Conservation (phyloP, 768 basidiomycete genomes). For the Rickenella mellea region DNA sequence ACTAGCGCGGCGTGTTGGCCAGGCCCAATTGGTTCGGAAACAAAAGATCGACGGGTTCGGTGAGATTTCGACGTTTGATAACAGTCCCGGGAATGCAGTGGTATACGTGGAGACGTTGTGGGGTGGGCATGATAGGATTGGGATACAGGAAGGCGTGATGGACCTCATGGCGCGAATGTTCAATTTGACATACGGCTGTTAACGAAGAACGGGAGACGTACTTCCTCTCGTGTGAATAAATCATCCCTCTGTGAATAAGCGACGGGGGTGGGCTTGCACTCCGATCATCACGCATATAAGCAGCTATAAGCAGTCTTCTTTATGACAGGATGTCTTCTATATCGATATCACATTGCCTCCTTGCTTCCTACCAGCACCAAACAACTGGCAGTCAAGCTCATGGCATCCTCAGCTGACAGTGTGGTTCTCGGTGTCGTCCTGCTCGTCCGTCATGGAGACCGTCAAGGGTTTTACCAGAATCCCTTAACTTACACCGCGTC, state of each 20-base stretch:
- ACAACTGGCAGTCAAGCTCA: too few species aligned
- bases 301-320: too few species aligned
- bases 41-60: conserved; percentile 40
- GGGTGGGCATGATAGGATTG: conserved; percentile 53
- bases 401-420: too few species aligned
- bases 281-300: too few species aligned
- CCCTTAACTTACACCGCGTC: conserved; percentile 48
- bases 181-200: too few species aligned
- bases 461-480: conserved; percentile 56
- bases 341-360: too few species aligned
- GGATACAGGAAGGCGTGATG: conserved; percentile 58
- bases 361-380: too few species aligned
- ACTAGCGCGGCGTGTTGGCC: conserved; percentile 27
- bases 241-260: too few species aligned
- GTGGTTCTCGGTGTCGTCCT: conserved; percentile 51
- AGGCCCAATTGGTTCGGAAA: conserved; percentile 35
- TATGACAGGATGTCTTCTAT: too few species aligned
- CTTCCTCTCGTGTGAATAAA: too few species aligned
- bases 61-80: conserved; percentile 42
- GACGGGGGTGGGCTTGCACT: too few species aligned
- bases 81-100: conserved; percentile 27
- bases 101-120: conserved; percentile 46
- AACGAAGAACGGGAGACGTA: too few species aligned
- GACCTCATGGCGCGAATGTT: conserved; percentile 34
- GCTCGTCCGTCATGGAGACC: conserved; percentile 51